These are phyloP conservation scores for Candida tammaniensis DNA, from an alignment of 805 yeast genomes.

Conservation along the genomic window DNA sequence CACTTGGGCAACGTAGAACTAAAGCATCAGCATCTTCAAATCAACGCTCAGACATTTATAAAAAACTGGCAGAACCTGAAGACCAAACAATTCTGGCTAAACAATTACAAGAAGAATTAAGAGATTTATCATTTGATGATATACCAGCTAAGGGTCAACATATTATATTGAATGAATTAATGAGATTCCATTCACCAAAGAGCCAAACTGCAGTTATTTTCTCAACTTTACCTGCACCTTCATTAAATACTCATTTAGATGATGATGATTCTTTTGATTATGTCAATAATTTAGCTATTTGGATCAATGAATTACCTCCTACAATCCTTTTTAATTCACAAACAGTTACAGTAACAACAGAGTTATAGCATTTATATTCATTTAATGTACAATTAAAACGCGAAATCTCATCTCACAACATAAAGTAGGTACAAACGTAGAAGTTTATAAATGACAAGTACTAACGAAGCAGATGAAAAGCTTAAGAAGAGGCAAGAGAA, in stretches of 20 bases:
- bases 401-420: background rate
- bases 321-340: conserved; percentile 80
- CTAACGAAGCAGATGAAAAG: conserved; percentile 28
- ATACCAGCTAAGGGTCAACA: conserved; percentile 93
- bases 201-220: conserved; percentile 66
- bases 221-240: conserved; percentile 88
- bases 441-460: conserved; percentile 9
- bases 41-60: conserved; percentile 7
- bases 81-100: conserved; percentile 23
- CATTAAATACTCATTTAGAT: conserved; percentile 73
- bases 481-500: conserved; percentile 46
- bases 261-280: conserved; percentile 71
- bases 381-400: background rate
- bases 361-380: conserved; percentile 42
- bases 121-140: conserved; percentile 63
- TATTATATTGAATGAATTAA: conserved; percentile 79
- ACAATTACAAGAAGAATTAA: conserved; percentile 37
- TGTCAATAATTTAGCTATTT: conserved; percentile 68
- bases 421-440: conserved; percentile 6
- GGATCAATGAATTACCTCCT: conserved; percentile 85
- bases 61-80: conserved; percentile 3
- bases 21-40: conserved; percentile 3
- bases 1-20: conserved; percentile 5
- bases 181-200: conserved; percentile 59
- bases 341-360: conserved; percentile 94